Evolutionary conservation across 805 yeast species (phyloP), one percentile per base, ranked within the genome.

Genomic region (Priceomyces castillae): DNA sequence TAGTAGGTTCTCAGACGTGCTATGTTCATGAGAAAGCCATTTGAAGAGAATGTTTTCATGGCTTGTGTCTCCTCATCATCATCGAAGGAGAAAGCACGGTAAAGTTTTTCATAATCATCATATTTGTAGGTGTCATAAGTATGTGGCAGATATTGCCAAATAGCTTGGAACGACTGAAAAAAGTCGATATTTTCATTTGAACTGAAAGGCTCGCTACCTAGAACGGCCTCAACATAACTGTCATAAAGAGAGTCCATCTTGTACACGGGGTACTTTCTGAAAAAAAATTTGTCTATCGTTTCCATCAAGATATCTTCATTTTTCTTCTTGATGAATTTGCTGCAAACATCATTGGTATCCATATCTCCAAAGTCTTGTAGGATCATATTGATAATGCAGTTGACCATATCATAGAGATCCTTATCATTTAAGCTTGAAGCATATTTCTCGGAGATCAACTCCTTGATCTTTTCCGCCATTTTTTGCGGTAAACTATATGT

Each of bases 1-100:
- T 33, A 41, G 31, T n/a, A 28, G n/a, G 10, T n/a, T n/a, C 4
- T 28, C 31, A 28, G 31, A 28, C 31, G 31, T 5, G 49, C 56
- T 5, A 54, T 46, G 39, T 60, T 59, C 54, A 59, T 48, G n/a
- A 54, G 34, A 30, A 53, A 41, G 41, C 49, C 43, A 42, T 35
- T 37, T 16, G 43, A 48, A 26, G 43, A 37, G 43, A 37, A 44
- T 34, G 38, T 43, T 15, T 46, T 48, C 18, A 48, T 30, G 25
- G 9, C 10, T 30, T 22, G 17, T 19, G 34, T 12, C 20, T 34
- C 23, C 14, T 39, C 14, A 20, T 33, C 39, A 18, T 43, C 35
- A 19, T 40, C 40, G 42, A 9, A 22, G 35, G 42, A 35, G 41
- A 40, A 43, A 38, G 18, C 43, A 38, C 49, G 50, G 35, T 49